Base-by-base conservation (phyloP, 1,139 yeast genomes). In the Blastobotrys arbuscula region DNA sequence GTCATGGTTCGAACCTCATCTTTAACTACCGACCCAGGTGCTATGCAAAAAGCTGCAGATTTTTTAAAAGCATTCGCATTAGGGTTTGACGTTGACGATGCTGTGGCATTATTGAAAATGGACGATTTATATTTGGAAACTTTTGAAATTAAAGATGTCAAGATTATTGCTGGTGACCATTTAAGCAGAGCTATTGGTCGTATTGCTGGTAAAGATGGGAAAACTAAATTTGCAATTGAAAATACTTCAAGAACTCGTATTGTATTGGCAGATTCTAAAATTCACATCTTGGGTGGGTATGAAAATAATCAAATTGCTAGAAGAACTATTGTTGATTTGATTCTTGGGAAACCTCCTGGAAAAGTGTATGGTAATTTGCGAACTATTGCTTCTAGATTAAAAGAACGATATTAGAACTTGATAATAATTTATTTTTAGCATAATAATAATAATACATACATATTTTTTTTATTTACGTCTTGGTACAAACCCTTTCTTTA, bases 191-290 rank as follows among this genome's bases (percentile, higher is more conserved):
- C 99, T 18, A 92, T 92, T 66, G 99, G 98, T 61, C 89, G 99
- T 77, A 92, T 92, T 68, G 98, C 98, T 21, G 99, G 99, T 68
- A 94, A 92, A 66, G 99, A 92, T 65, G 99, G 99, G 64, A 90
- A 90, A 71, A 92, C 98, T 54, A 92, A 92, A 72, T 92, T 90
- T 68, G 97, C 98, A 34, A 92, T 92, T 62, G 99, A 92, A 70
- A 92, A 92, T 64, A 97, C 98, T 21, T 90, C 98, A 30, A 80
- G 97, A 72, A 92, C 99, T 13, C 84, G 99, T 75, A 90, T 92
- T 44, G 99, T 92, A 19, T 76, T 92, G 59, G 99, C 99, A 0
- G 98, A 92, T 68, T 81, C 95, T 42, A 92, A 90, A 68, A 90
- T 92, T 60, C 98, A 92, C 67, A 92, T 92, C 53, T 76, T 92